Base-by-base conservation (phyloP, 495 filamentous ascomycete species). In the Hamigera avellanea region DNA sequence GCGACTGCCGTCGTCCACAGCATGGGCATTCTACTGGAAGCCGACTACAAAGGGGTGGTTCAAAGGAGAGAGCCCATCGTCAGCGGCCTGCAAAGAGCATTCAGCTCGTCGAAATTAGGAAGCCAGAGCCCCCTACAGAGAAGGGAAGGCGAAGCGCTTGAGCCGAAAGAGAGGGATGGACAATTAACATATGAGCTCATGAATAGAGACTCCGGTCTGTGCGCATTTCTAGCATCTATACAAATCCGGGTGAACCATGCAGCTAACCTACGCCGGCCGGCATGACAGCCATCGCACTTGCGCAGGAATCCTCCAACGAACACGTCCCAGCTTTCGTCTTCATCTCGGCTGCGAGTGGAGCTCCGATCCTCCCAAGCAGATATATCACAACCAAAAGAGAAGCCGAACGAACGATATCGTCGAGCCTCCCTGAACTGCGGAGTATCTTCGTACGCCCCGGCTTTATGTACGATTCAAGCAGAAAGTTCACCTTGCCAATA, bases 111-210 rank as follows among this genome's bases (percentile, higher is more conserved):
- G 3, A 82, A 81, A 48, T 49, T 57, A 14, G 79, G 76, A 4
- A 75, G 74, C 27, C 66, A 75, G 46, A 85, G 91, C 59, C 82
- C 79, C 8, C 62, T 86, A 8, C 61, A 62, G 42, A 56, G 68
- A 33, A 55, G 61, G 36, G 66, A 64, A 25, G 77, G 69, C 4
- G 73, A 79, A 33, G 64, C 70, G 21, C 57, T 84, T 34, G 58
- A 70, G 46, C 67, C 76, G n/a, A 66, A 76, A 36, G 79, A 83
- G 51, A 61, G 59, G 21, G 70, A 76, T 49, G 75, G 76, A 14
- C 83, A 93, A 60, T 59, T 94, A 49, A 95, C 88, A 25, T 98
- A 98, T 65, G 91, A 98, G 70, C 73, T 86, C 43, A 95, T 98
- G 86, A 98, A 98, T 64, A 74, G 91, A 41, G 93, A 98, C 53